Evolutionary conservation across 176 grass and related monocot genomes (phyloP), one percentile per base, ranked within the genome.

Genomic region (Juncus effusus): DNA sequence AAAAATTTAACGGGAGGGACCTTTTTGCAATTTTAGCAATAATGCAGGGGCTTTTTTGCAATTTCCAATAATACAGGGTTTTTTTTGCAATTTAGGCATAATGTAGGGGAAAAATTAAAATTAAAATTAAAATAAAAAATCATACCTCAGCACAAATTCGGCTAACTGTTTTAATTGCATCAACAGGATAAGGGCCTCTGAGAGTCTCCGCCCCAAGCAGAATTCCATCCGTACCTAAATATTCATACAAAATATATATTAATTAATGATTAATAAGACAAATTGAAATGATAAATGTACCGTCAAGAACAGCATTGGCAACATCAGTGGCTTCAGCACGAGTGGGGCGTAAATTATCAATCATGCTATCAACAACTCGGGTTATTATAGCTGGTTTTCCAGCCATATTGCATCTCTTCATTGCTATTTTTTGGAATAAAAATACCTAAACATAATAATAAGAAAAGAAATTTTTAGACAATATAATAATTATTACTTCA

Each of bases 311-410:
- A 67, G 90, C 90, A 80, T 95, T 95, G 79, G 90, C 90, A 51
- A 95, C 93, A 82, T 97, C 93, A 78, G 88, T 97, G 2, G 93
- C 93, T 81, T 97, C 93, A 47, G 93, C 93, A 75, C 93, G 87
- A 61, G 93, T 97, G 52, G 93, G 93, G 35, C 93, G 88, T 79
- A 97, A 76, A 56, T 97, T 97, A 69, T 92, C 85, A 76, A 87
- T 80, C 93, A 97, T 97, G 63, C 85, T 97, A 56, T 97, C 93
- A 58, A 97, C 85, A 63, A 97, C 93, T 84, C 88, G 78, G 64
- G 93, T 97, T 57, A 97, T 60, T 63, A 97, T 86, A 38, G 87
- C 88, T 72, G 94, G 60, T 89, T 97, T 97, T 49, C 94, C 94
- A 61, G 78, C 82, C 64, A 83, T 73, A 53, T 97, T 97, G 78